A percentile compares a stretch with the other conserved stretches of the same genome.
phyloP scores from a whole-genome alignment of 345 rosid genomes.

The Psidium guajava region DNA sequence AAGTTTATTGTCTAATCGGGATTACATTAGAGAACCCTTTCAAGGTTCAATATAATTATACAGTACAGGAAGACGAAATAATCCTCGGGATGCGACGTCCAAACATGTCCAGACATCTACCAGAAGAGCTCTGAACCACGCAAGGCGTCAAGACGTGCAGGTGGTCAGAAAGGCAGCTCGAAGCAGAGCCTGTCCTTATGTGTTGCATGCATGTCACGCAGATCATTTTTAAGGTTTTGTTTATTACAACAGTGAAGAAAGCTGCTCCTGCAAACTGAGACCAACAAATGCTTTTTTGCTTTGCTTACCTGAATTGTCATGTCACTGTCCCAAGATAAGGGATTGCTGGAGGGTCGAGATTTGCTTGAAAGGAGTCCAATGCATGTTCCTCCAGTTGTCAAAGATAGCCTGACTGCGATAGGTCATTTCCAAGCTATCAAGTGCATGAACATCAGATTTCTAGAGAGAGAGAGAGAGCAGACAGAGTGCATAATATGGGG shows the following conservation, averaged over 20 bases:
- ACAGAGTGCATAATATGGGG: conserved; percentile 32
- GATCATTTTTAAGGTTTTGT: background rate
- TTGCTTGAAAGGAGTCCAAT: no score
- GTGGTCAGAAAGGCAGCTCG: background rate
- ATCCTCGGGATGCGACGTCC: background rate
- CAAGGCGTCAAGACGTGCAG: background rate
- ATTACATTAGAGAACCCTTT: background rate
- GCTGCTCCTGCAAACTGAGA: background rate
- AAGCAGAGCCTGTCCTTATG: background rate
- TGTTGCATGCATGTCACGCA: background rate
- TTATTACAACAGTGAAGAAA: background rate
- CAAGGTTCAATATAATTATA: background rate
- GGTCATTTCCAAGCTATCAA: no score
- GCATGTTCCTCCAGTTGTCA: no score
- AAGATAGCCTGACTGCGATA: no score
- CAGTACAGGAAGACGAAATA: background rate
- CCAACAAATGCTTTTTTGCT: no score
- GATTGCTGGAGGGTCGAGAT: no score
- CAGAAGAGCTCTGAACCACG: background rate
- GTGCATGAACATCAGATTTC: no score
- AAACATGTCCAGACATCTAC: background rate
- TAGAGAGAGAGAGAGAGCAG: conserved; percentile 9
- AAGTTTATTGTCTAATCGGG: background rate
- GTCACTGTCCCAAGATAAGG: no score
- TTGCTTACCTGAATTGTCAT: no score